Percentiles rank a stretch among this genome's conserved stretches.
phyloP scores from a whole-genome alignment of 495 filamentous ascomycete genomes.

The Xylaria longipes region DNA sequence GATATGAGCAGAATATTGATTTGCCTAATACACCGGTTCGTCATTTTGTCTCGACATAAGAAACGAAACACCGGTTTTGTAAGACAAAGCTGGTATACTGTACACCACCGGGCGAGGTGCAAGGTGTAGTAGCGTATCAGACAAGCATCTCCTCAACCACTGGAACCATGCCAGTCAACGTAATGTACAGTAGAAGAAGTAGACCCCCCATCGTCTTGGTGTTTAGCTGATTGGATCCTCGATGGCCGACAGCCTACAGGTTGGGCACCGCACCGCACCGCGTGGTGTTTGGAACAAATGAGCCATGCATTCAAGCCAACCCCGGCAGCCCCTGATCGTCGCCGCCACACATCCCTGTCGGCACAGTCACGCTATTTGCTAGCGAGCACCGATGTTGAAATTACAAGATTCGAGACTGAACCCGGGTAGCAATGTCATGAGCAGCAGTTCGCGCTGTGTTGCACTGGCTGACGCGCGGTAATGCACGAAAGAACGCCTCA shows the following conservation, averaged over 20 bases:
- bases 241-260: slow-evolving; percentile 13
- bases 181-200: neutral
- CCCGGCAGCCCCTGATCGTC: slow-evolving; percentile 13
- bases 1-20: neutral
- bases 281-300: slow-evolving; percentile 10
- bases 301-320: neutral
- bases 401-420: neutral
- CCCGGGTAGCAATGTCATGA: neutral
- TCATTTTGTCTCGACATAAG: neutral
- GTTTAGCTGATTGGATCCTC: slow-evolving; percentile 3
- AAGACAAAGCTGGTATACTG: neutral
- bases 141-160: neutral
- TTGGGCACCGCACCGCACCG: neutral
- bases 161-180: neutral
- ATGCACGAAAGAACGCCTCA: slow-evolving; percentile 2
- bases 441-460: neutral
- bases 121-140: neutral
- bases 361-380: neutral
- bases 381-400: neutral
- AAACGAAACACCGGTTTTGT: neutral
- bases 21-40: neutral
- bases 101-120: neutral
- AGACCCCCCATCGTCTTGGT: neutral
- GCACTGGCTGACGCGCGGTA: slow-evolving; percentile 11
- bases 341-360: slow-evolving; percentile 11